These are phyloP conservation scores for Trichoderma hamatum DNA, from an alignment of 2,329 filamentous ascomycete species.

Conservation along the genomic window DNA sequence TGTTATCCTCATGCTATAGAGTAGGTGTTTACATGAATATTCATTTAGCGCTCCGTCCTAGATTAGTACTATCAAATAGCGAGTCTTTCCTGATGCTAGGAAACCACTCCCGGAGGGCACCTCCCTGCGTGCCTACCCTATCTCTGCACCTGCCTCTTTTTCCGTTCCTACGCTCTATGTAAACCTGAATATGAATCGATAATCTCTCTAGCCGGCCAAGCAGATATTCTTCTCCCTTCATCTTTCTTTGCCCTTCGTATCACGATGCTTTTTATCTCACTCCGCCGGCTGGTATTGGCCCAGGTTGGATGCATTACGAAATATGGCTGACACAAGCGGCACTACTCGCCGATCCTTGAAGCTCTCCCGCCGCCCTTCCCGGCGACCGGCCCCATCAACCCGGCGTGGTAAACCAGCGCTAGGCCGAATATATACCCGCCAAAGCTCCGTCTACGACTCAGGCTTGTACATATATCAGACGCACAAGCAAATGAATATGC, in stretches of 20 bases:
- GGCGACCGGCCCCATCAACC: constrained; percentile 19
- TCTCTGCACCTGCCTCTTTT: not conserved
- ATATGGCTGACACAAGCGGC: not conserved
- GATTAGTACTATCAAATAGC: not conserved
- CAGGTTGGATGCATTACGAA: not conserved
- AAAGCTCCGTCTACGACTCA: not conserved
- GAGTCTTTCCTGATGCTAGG: not conserved
- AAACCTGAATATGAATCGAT: not conserved
- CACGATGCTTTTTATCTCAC: not conserved
- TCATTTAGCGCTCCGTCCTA: not conserved
- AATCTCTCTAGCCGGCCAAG: not conserved
- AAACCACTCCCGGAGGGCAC: not conserved
- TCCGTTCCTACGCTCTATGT: not conserved
- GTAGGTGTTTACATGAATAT: not conserved
- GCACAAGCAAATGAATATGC: not conserved
- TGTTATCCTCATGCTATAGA: too few species aligned
- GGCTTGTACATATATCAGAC: not conserved
- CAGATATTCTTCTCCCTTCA: not conserved
- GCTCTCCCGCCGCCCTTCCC: constrained; percentile 12
- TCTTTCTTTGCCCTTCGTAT: not conserved
- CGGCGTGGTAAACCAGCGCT: constrained; percentile 21
- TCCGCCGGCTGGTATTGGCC: not conserved
- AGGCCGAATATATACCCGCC: constrained; percentile 6
- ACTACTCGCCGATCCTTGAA: constrained; percentile 17
- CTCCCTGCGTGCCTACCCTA: not conserved